Evolutionary conservation across 2,329 filamentous ascomycete species (phyloP).

Genomic region (Diaporthe batatas): DNA sequence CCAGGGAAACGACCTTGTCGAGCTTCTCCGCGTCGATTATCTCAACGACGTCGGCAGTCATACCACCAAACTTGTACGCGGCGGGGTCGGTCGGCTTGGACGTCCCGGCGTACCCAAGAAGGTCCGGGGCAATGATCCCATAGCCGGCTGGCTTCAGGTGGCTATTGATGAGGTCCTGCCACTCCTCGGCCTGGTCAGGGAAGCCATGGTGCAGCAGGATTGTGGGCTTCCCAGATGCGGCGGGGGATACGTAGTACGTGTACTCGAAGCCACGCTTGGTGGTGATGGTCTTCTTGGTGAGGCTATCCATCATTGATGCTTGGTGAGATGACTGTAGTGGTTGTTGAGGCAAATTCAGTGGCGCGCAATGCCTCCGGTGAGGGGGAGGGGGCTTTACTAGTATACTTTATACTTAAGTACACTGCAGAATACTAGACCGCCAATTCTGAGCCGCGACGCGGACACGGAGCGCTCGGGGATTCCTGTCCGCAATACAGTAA

Average conservation of each 20-base stretch:
- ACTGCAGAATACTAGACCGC: no score
- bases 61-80: conserved; percentile 43
- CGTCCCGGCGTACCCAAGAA: conserved; percentile 49
- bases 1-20: conserved; percentile 55
- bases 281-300: conserved; percentile 48
- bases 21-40: conserved; percentile 56
- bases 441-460: no score
- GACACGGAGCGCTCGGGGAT: no score
- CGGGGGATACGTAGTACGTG: conserved; percentile 54
- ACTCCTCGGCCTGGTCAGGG: conserved; percentile 61
- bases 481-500: no score
- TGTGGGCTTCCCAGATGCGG: conserved; percentile 48
- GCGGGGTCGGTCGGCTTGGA: conserved; percentile 43
- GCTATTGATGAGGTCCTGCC: conserved; percentile 56
- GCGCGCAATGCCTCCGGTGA: no score
- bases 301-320: conserved; percentile 46
- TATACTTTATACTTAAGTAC: no score
- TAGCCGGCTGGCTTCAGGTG: conserved; percentile 53
- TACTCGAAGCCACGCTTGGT: conserved; percentile 54
- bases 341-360: no score
- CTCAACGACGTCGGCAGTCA: conserved; percentile 55
- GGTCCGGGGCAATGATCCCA: conserved; percentile 55
- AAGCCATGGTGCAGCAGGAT: conserved; percentile 63
- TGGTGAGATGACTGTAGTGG: not conserved
- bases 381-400: no score